These are phyloP conservation scores for Sechiopsis laciniata DNA, from an alignment of 306 rosid genomes.

Conservation along the genomic window DNA sequence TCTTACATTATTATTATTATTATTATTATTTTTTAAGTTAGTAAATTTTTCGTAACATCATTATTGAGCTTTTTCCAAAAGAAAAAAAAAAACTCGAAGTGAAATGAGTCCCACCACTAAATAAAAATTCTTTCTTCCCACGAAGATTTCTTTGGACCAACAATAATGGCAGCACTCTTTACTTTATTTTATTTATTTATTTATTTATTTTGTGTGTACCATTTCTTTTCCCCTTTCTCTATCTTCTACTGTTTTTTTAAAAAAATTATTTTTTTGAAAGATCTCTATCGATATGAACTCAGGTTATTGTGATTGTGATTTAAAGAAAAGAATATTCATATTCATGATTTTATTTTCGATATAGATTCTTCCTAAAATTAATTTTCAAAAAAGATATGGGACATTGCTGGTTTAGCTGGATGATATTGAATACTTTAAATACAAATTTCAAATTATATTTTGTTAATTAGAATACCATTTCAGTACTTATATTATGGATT, in stretches of 20 bases:
- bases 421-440: background rate
- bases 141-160: slow-evolving; percentile 38
- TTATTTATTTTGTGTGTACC: background rate
- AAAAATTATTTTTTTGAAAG: too few species aligned
- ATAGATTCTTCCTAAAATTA: background rate
- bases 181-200: background rate
- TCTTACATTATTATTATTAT: too few species aligned
- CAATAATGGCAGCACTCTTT: slow-evolving; percentile 19
- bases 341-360: slow-evolving; percentile 5
- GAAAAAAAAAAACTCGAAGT: background rate
- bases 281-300: background rate
- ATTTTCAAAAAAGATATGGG: background rate
- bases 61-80: too few species aligned
- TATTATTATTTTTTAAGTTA: too few species aligned
- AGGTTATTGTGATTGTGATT: background rate
- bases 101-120: slow-evolving; percentile 40
- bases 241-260: too few species aligned
- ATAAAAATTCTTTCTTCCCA: slow-evolving; percentile 41
- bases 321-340: background rate
- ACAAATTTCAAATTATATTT: background rate
- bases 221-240: background rate
- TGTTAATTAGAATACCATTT: background rate
- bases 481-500: too few species aligned
- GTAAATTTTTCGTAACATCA: too few species aligned
- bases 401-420: slow-evolving; percentile 6